phyloP scores from a whole-genome alignment of 345 rosid species.

The Gossypium turneri region DNA sequence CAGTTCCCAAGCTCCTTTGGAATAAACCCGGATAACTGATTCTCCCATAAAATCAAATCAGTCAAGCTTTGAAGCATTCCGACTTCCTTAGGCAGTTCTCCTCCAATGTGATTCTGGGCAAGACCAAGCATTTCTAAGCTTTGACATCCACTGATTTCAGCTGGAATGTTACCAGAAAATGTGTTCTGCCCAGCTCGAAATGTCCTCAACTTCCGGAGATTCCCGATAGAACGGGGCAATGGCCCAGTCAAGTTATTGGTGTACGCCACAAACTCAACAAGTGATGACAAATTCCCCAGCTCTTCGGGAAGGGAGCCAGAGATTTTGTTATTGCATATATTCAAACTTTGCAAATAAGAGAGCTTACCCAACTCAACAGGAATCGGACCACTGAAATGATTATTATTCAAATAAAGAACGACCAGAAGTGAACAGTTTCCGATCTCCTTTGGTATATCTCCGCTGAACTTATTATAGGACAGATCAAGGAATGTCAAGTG shows the following conservation, averaged over 20 bases:
- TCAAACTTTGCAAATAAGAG: conserved; percentile 37
- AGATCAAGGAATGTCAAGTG: conserved; percentile 59
- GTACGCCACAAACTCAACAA: conserved; percentile 68
- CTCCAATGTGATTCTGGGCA: conserved; percentile 72
- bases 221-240: conserved; percentile 78
- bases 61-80: conserved; percentile 64
- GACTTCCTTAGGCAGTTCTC: conserved; percentile 68
- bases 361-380: conserved; percentile 55
- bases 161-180: conserved; percentile 69
- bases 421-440: conserved; percentile 57
- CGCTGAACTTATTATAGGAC: conserved; percentile 50
- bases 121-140: conserved; percentile 70
- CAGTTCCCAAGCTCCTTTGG: conserved; percentile 80
- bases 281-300: conserved; percentile 55
- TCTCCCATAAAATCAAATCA: conserved; percentile 68
- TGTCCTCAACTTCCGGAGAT: conserved; percentile 44
- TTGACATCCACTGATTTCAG: conserved; percentile 64
- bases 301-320: conserved; percentile 70
- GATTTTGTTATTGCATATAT: conserved; percentile 73
- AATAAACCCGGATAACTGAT: conserved; percentile 58
- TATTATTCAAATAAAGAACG: conserved; percentile 55
- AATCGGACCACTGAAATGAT: conserved; percentile 56
- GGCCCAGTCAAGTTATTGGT: conserved; percentile 79
- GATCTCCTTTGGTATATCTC: conserved; percentile 66
- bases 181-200: conserved; percentile 80